Conservation (phyloP, 257 asterid genomes). For the Fraxinus americana region DNA sequence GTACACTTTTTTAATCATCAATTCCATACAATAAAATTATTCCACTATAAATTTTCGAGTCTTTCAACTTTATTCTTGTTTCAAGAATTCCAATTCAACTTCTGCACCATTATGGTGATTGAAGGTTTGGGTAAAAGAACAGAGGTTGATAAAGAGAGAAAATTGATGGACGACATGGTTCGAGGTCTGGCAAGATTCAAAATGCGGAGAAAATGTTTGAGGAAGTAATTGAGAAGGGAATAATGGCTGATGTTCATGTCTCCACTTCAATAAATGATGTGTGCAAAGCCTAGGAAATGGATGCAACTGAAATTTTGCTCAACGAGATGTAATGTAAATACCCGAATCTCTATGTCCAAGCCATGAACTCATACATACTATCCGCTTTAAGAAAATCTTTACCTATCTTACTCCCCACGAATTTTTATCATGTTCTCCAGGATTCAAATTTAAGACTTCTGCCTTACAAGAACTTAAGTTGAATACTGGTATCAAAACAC, state of each 20-base stretch:
- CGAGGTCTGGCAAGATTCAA: constrained; percentile 36
- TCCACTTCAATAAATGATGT: constrained; percentile 71
- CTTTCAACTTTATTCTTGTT: too few species aligned
- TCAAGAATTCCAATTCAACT: too few species aligned
- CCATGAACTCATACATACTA: too few species aligned
- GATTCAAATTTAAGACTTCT: too few species aligned
- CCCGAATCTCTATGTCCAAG: too few species aligned
- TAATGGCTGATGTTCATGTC: constrained; percentile 51
- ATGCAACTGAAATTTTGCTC: constrained; percentile 63
- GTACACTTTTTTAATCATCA: too few species aligned
- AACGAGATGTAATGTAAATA: constrained; percentile 75
- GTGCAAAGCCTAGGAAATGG: constrained; percentile 68
- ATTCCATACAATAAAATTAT: too few species aligned
- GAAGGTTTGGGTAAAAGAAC: constrained; percentile 60
- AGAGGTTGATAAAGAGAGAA: constrained; percentile 54
- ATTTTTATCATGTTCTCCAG: too few species aligned
- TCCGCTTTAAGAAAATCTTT: too few species aligned
- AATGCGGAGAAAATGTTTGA: constrained; percentile 68
- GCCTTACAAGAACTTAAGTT: too few species aligned
- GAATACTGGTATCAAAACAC: constrained; percentile 23
- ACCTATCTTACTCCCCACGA: too few species aligned
- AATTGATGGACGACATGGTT: constrained; percentile 53
- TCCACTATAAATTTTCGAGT: too few species aligned
- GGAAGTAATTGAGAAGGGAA: constrained; percentile 56
- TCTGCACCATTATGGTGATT: constrained; percentile 13